Evolutionary conservation across 2,329 filamentous ascomycete species (phyloP).

Genomic region (Fusarium foetens): DNA sequence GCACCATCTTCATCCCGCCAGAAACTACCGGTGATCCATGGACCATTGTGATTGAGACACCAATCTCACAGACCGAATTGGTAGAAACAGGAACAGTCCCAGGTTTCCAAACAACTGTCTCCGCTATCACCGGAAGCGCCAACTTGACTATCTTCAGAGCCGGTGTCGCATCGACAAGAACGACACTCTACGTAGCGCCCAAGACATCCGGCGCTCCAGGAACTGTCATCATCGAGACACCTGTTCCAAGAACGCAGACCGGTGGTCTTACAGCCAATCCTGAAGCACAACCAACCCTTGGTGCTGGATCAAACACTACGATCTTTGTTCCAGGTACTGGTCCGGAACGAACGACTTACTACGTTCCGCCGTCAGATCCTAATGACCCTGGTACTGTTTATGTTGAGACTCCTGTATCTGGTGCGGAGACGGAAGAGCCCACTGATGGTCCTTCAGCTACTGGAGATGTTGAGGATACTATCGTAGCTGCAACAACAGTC

Average conservation of each 20-base stretch:
- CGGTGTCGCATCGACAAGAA: neutral
- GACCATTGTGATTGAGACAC: slow-evolving; percentile 13
- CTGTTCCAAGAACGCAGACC: neutral
- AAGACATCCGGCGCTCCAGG: neutral
- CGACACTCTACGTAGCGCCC: neutral
- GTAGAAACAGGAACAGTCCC: neutral
- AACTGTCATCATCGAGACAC: slow-evolving; percentile 21
- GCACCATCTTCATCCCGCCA: slow-evolving; percentile 10
- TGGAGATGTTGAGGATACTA: neutral
- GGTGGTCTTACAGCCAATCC: neutral
- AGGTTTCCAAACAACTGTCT: slow-evolving; percentile 1
- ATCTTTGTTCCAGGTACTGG: neutral
- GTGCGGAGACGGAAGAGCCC: neutral
- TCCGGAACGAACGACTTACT: neutral
- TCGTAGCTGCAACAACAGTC: neutral
- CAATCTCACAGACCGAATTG: neutral
- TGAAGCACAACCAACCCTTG: neutral
- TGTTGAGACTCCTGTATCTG: neutral
- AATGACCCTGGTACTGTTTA: slow-evolving; percentile 2
- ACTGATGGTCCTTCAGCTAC: neutral
- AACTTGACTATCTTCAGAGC: slow-evolving; percentile 14
- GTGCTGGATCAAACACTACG: neutral
- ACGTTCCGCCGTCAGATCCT: neutral
- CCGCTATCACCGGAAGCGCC: neutral
- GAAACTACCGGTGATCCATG: neutral